Evolutionary conservation across 345 rosid genomes (phyloP).

Genomic region (Lagerstroemia speciosa): DNA sequence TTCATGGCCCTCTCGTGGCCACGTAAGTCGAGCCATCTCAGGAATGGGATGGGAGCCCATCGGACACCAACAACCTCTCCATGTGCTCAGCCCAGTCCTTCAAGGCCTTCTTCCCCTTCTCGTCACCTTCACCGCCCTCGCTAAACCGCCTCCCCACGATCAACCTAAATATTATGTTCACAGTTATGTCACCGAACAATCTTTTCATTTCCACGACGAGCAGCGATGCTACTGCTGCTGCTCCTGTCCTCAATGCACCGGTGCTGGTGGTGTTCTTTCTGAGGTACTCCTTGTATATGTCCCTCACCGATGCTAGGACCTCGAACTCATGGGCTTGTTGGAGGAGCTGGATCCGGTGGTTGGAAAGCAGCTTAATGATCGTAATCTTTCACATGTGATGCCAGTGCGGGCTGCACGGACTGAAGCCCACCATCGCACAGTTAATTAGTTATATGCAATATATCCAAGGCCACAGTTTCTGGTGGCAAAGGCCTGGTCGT

Average conservation of each 20-base stretch:
- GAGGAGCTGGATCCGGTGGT: slow-evolving; percentile 19
- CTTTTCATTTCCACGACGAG: slow-evolving; percentile 20
- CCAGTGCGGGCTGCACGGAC: slow-evolving; percentile 27
- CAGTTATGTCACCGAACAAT: slow-evolving; percentile 23
- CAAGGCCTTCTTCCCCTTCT: slow-evolving; percentile 7
- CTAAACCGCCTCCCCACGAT: slow-evolving; percentile 11
- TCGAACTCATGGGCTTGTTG: slow-evolving; percentile 11
- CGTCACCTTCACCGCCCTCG: neutral
- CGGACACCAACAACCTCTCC: slow-evolving; percentile 20
- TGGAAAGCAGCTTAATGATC: slow-evolving; percentile 25
- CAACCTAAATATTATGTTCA: slow-evolving; percentile 19
- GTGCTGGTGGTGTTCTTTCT: neutral
- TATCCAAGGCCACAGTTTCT: slow-evolving; percentile 9
- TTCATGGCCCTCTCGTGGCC: slow-evolving; percentile 26
- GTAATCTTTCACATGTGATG: slow-evolving; percentile 19
- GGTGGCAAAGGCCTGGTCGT: slow-evolving; percentile 20
- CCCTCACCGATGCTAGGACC: slow-evolving; percentile 6
- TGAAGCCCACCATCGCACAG: slow-evolving; percentile 11
- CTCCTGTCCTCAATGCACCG: neutral
- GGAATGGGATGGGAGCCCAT: slow-evolving; percentile 24
- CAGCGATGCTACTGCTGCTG: neutral
- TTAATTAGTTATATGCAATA: slow-evolving; percentile 18
- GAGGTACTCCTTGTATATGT: slow-evolving; percentile 3
- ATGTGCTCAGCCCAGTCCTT: slow-evolving; percentile 2
- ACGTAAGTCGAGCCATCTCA: slow-evolving; percentile 28